These are phyloP conservation scores for Trichoderma sp. DNA, from an alignment of 2,329 filamentous ascomycete species.

Conservation along the genomic window DNA sequence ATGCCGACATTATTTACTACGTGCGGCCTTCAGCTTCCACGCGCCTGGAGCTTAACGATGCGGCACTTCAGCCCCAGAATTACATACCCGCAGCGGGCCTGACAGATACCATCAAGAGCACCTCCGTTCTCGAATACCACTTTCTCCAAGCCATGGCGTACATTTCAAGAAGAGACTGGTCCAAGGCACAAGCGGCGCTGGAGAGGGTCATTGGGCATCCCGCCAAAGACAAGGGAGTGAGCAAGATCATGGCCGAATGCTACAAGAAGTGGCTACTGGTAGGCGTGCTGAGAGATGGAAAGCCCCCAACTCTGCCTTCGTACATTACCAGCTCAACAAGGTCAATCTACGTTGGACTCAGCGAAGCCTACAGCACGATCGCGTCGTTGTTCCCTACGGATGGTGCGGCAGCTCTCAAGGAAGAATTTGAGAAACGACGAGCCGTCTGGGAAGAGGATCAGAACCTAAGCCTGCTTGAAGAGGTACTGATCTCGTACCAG, in stretches of 20 bases:
- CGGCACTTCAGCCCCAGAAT: slow-evolving; percentile 48
- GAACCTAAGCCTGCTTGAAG: slow-evolving; percentile 70
- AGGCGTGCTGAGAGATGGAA: slow-evolving; percentile 70
- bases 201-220: slow-evolving; percentile 70
- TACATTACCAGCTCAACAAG: slow-evolving; percentile 56
- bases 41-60: slow-evolving; percentile 49
- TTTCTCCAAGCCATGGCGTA: slow-evolving; percentile 66
- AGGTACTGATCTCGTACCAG: slow-evolving; percentile 71
- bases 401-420: slow-evolving; percentile 59
- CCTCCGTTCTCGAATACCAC: slow-evolving; percentile 68
- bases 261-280: slow-evolving; percentile 91
- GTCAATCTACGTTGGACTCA: slow-evolving; percentile 60
- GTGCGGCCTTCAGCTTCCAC: slow-evolving; percentile 49
- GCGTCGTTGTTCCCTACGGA: slow-evolving; percentile 66
- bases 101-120: slow-evolving; percentile 50
- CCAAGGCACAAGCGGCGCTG: slow-evolving; percentile 62
- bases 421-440: slow-evolving; percentile 62
- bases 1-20: slow-evolving; percentile 67
- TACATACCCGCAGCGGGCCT: slow-evolving; percentile 67
- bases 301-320: slow-evolving; percentile 56
- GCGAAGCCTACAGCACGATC: slow-evolving; percentile 71
- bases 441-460: slow-evolving; percentile 69
- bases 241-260: slow-evolving; percentile 80
- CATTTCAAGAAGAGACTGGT: slow-evolving; percentile 63
- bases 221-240: slow-evolving; percentile 61